These are phyloP conservation scores for Penicillium sp. DNA, from an alignment of 2,329 filamentous ascomycete genomes.

Conservation along the genomic window DNA sequence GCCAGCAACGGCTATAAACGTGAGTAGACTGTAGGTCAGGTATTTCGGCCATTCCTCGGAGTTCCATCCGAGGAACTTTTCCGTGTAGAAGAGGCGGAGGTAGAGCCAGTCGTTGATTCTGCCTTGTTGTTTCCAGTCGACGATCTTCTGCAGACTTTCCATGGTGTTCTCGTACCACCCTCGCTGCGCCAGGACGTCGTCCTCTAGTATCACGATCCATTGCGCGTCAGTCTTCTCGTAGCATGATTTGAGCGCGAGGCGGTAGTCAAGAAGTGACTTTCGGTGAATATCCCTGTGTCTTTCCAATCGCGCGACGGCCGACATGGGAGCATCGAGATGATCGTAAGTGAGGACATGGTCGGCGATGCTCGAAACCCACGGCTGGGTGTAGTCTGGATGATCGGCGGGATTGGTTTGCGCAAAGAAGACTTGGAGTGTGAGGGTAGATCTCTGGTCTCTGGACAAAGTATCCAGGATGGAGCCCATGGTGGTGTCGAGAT, in stretches of 20 bases:
- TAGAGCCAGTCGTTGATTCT: constrained; percentile 34
- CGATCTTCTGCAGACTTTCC: constrained; percentile 34
- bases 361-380: constrained; percentile 39
- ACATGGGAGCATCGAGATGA: background rate
- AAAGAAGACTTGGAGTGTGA: constrained; percentile 34
- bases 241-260: constrained; percentile 40
- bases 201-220: constrained; percentile 46
- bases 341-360: constrained; percentile 43
- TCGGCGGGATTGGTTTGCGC: constrained; percentile 39
- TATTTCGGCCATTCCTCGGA: constrained; percentile 31
- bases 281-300: constrained; percentile 23
- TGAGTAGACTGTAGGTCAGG: background rate
- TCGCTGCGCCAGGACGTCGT: constrained; percentile 45
- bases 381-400: constrained; percentile 41
- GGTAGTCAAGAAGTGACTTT: constrained; percentile 46
- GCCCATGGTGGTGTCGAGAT: background rate
- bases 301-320: constrained; percentile 13
- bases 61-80: constrained; percentile 46
- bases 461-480: background rate
- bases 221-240: constrained; percentile 32
- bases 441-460: background rate
- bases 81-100: constrained; percentile 46
- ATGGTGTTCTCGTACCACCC: constrained; percentile 45
- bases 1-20: background rate
- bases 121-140: constrained; percentile 14